A percentile compares a stretch with the other conserved stretches of the same genome.
Evolutionary conservation across 2,329 filamentous ascomycete genomes (phyloP).

Genomic region (Colletotrichum spaethianum): DNA sequence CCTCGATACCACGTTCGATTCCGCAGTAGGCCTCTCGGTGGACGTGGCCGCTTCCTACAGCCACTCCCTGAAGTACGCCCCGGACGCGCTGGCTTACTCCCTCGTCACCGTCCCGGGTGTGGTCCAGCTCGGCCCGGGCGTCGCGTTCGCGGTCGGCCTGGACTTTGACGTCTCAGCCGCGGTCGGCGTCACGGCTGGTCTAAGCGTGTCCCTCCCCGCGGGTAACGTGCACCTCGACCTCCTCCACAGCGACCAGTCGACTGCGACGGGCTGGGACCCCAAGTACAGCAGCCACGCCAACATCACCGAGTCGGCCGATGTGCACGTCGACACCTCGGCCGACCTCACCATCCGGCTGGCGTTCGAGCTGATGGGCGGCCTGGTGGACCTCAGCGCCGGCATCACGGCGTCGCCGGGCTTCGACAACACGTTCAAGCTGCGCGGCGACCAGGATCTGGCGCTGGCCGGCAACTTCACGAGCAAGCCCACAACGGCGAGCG

Average conservation of each 20-base stretch:
- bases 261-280: slow-evolving; percentile 54
- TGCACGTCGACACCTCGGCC: slow-evolving; percentile 51
- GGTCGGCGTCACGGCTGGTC: slow-evolving; percentile 49
- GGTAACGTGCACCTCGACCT: slow-evolving; percentile 58
- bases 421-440: slow-evolving; percentile 52
- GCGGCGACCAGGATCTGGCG: slow-evolving; percentile 46
- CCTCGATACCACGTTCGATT: slow-evolving; percentile 55
- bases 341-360: slow-evolving; percentile 56
- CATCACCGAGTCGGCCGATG: slow-evolving; percentile 50
- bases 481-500: slow-evolving; percentile 8
- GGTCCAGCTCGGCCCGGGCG: slow-evolving; percentile 53
- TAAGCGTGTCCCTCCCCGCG: slow-evolving; percentile 51
- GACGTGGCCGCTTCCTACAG: slow-evolving; percentile 52
- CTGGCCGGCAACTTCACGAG: slow-evolving; percentile 28
- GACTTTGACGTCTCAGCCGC: slow-evolving; percentile 53
- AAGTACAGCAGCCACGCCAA: slow-evolving; percentile 53
- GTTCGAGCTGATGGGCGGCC: slow-evolving; percentile 53
- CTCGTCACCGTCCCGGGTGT: slow-evolving; percentile 57
- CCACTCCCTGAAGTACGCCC: slow-evolving; percentile 53
- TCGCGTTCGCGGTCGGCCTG: slow-evolving; percentile 55
- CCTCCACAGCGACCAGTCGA: slow-evolving; percentile 47
- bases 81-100: slow-evolving; percentile 53
- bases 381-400: slow-evolving; percentile 55
- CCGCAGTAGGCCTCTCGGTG: slow-evolving; percentile 53
- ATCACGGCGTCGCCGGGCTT: slow-evolving; percentile 54